Conservation (phyloP, 2,329 filamentous ascomycete genomes). For the Neofusicoccum cordaticola region DNA sequence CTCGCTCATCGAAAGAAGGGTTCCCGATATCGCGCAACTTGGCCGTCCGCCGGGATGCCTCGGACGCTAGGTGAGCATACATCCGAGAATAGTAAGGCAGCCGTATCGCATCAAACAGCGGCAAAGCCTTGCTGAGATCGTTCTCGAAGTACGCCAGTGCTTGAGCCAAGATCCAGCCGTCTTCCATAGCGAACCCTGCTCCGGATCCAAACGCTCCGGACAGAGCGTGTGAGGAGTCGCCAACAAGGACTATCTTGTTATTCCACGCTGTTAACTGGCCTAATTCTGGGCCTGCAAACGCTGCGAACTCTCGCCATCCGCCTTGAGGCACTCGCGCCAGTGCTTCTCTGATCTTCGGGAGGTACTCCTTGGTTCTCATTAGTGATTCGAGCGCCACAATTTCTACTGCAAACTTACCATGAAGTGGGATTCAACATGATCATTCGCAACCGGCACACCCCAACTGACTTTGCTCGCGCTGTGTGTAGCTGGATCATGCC, state of each 20-base stretch:
- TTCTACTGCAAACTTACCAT: constrained; percentile 19
- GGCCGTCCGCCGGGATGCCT: constrained; percentile 16
- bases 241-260: constrained; percentile 49
- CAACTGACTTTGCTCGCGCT: constrained; percentile 34
- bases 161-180: constrained; percentile 45
- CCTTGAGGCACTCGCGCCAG: constrained; percentile 38
- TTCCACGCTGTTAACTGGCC: constrained; percentile 41
- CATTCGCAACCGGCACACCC: constrained; percentile 39
- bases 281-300: constrained; percentile 48
- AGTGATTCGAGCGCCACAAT: not conserved
- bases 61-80: constrained; percentile 33
- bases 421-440: constrained; percentile 39
- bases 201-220: constrained; percentile 48
- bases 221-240: constrained; percentile 56
- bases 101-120: constrained; percentile 40
- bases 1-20: constrained; percentile 26
- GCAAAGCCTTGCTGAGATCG: constrained; percentile 28
- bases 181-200: constrained; percentile 47
- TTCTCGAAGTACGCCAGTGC: constrained; percentile 25
- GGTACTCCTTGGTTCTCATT: constrained; percentile 34
- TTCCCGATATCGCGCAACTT: constrained; percentile 21
- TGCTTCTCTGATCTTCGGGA: constrained; percentile 41
- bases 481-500: constrained; percentile 31
- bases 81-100: constrained; percentile 43
- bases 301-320: constrained; percentile 48